phyloP scores from a whole-genome alignment of 2,329 filamentous ascomycete species.

The Penicillium sp. region DNA sequence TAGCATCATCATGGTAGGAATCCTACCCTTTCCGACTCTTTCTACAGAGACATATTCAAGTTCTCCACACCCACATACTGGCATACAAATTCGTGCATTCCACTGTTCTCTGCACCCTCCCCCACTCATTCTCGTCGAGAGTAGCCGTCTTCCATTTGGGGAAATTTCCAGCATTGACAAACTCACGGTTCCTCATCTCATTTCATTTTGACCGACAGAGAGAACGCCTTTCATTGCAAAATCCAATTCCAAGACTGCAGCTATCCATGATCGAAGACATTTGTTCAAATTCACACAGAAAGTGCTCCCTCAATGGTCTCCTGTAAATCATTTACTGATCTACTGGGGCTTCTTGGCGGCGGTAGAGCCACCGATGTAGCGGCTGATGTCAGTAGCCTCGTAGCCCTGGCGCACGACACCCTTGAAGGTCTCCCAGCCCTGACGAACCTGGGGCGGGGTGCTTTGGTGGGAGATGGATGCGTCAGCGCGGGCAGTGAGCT shows the following conservation, averaged over 20 bases:
- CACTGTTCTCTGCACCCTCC: background rate
- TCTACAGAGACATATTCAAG: slow-evolving; percentile 23
- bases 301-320: background rate
- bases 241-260: slow-evolving; percentile 2
- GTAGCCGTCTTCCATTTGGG: too few relatives aligned
- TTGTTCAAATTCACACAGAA: background rate
- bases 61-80: too few relatives aligned
- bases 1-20: slow-evolving; percentile 29
- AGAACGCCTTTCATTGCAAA: background rate
- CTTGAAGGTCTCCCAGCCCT: slow-evolving; percentile 83
- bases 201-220: too few relatives aligned
- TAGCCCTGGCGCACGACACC: slow-evolving; percentile 71
- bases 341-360: slow-evolving; percentile 55
- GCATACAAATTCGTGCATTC: background rate
- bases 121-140: too few relatives aligned
- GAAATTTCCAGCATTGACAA: too few relatives aligned
- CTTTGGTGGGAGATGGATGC: slow-evolving; percentile 83
- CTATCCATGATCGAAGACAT: slow-evolving; percentile 3
- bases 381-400: slow-evolving; percentile 76
- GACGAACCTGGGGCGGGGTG: slow-evolving; percentile 76
- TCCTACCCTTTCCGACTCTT: slow-evolving; percentile 19
- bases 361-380: slow-evolving; percentile 64
- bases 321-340: slow-evolving; percentile 21
- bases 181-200: too few relatives aligned
- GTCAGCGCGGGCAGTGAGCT: slow-evolving; percentile 76